Base-by-base conservation (phyloP, 352 stramenopile genomes). In the Globisporangium nodosum region DNA sequence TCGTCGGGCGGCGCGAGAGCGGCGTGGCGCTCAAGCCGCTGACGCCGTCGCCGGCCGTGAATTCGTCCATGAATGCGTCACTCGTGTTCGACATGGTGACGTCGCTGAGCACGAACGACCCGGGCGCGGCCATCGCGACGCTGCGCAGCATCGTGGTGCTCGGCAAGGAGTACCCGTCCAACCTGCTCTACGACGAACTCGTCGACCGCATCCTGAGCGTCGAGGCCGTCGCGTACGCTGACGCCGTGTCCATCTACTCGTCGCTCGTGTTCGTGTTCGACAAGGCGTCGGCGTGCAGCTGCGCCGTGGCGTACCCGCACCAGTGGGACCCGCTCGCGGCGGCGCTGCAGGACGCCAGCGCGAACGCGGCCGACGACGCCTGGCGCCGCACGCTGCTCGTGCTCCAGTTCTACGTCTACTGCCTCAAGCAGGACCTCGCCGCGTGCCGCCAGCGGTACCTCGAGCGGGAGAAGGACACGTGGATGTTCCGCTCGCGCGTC, bases 191-290 rank as follows among this genome's bases (percentile, higher is more conserved):
- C 49, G 65, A 83, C 13, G 81, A 94, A 58, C 77, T 91, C 40
- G 71, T 94, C 48, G 85, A 92, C 45, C 76, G 74, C n/a, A 91
- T 94, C 30, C 73, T 88, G 57, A 88, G 78, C 61, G 72, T 71
- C 16, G 81, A 89, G 40, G 74, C 80, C 1, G 71, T 88, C 52
- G 78, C 72, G 27, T 93, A 92, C 60, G 69, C 52, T 0, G 80
- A 90, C 52, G 80, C 84, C 30, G 76, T 90, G 24, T 77, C 81
- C 3, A 91, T 93, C 59, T 90, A 89, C 58, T 70, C 78, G 18
- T 82, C 82, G n/a, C 56, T 93, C 3, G 79, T 90, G 54, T 93
- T 91, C 66, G 81, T 91, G 1, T 91, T 87, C 47, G 83, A 93
- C 55, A 86, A 87, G 54, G 77, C 83, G 1, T 64, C 72, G 11